Conservation (phyloP, 805 yeast species). For the Spencermartinsiella europaea region DNA sequence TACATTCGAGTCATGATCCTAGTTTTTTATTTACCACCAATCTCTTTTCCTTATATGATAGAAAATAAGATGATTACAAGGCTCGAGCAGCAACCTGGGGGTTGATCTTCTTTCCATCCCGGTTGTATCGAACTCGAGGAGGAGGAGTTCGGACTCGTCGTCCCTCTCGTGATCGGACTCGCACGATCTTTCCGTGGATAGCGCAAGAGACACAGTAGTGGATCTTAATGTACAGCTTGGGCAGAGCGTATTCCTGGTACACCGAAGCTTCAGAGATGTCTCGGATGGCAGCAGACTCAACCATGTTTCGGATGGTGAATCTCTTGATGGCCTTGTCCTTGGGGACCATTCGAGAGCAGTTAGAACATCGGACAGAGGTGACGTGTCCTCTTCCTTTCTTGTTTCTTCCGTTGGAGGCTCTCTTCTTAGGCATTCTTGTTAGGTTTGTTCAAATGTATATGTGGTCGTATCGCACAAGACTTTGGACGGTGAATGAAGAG, state of each 20-base stretch:
- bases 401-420: constrained; percentile 99
- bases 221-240: constrained; percentile 99
- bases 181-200: constrained; percentile 99
- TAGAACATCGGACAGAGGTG: constrained; percentile 98
- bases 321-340: constrained; percentile 99
- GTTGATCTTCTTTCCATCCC: constrained; percentile 85
- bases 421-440: constrained; percentile 99
- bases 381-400: constrained; percentile 99
- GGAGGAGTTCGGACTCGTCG: constrained; percentile 99
- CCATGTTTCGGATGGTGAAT: constrained; percentile 99
- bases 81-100: constrained; percentile 98
- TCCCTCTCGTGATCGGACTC: constrained; percentile 99
- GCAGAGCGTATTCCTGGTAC: constrained; percentile 98
- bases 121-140: constrained; percentile 96
- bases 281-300: constrained; percentile 99
- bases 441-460: constrained; percentile 28
- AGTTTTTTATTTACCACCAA: not conserved
- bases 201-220: constrained; percentile 99
- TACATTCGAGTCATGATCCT: not conserved
- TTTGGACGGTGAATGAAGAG: too few relatives aligned
- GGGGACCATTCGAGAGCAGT: constrained; percentile 99
- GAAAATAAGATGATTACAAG: constrained; percentile 41
- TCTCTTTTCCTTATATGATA: not conserved
- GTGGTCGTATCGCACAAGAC: too few relatives aligned
- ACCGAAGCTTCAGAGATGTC: constrained; percentile 99